phyloP scores from a whole-genome alignment of 257 asterid species.

The Solanum chilense region DNA sequence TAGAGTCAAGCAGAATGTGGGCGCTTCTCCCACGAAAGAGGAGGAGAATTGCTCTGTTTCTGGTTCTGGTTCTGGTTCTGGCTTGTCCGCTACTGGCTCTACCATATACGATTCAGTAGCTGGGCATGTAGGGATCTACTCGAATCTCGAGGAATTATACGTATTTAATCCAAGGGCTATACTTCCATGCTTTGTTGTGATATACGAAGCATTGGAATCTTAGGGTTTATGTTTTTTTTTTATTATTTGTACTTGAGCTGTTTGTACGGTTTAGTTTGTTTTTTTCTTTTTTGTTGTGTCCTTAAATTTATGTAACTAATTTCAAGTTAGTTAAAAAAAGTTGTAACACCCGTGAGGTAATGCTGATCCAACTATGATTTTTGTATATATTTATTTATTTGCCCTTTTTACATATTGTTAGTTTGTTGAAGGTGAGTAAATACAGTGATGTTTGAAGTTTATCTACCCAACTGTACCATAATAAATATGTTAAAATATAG shows the following conservation, averaged over 20 bases:
- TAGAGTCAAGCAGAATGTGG: conserved; percentile 41
- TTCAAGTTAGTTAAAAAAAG: neutral
- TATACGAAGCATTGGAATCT: conserved; percentile 30
- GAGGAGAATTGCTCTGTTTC: conserved; percentile 7
- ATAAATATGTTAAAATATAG: neutral
- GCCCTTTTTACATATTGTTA: neutral
- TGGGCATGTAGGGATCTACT: conserved; percentile 21
- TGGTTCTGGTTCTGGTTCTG: neutral
- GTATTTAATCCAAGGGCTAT: conserved; percentile 50
- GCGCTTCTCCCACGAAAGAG: neutral
- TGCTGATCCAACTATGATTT: neutral
- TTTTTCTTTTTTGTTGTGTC: neutral
- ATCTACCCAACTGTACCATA: neutral
- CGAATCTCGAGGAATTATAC: conserved; percentile 36
- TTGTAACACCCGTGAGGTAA: neutral
- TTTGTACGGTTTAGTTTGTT: neutral
- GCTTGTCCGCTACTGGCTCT: neutral
- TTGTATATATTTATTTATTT: neutral
- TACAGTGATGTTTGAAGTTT: neutral
- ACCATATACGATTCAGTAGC: conserved; percentile 23
- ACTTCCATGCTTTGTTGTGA: conserved; percentile 48
- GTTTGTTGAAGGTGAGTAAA: neutral
- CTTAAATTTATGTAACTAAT: neutral
- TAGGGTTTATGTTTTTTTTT: neutral
- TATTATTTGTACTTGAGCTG: neutral